Evolutionary conservation across 768 basidiomycete species (phyloP).

Genomic region (Lentinus brumalis): DNA sequence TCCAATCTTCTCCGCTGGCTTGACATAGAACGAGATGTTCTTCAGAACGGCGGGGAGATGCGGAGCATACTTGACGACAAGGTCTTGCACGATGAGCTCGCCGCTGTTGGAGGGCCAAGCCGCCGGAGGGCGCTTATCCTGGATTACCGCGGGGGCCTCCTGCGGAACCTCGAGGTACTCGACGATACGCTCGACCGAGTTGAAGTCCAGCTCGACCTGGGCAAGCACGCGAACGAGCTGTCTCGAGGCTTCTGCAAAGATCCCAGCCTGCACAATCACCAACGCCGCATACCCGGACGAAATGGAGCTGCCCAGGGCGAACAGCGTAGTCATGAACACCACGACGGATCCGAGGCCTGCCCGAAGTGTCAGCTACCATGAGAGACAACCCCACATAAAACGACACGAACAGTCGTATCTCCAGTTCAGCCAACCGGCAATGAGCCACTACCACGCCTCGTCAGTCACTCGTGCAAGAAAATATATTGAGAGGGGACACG

Average conservation of each 20-base stretch:
- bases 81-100: conserved; percentile 55
- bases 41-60: conserved; percentile 62
- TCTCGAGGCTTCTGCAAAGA: conserved; percentile 69
- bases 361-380: background rate
- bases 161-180: conserved; percentile 70
- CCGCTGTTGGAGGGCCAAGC: conserved; percentile 70
- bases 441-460: conserved; percentile 52
- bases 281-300: conserved; percentile 66
- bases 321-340: conserved; percentile 68
- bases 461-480: background rate
- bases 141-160: conserved; percentile 64
- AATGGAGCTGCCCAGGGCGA: conserved; percentile 60
- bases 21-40: conserved; percentile 57
- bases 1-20: conserved; percentile 67
- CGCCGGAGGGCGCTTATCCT: conserved; percentile 62
- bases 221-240: conserved; percentile 70
- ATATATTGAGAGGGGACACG: conserved; percentile 28
- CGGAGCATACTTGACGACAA: conserved; percentile 64
- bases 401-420: conserved; percentile 64
- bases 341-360: conserved; percentile 70
- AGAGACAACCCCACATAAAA: background rate
- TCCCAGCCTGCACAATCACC: conserved; percentile 69
- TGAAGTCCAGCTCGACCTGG: conserved; percentile 73
- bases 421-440: conserved; percentile 70
- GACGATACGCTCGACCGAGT: conserved; percentile 71